These are phyloP conservation scores for Chlamydomonas incerta DNA, from an alignment of 139 green algal species.

Conservation along the genomic window DNA sequence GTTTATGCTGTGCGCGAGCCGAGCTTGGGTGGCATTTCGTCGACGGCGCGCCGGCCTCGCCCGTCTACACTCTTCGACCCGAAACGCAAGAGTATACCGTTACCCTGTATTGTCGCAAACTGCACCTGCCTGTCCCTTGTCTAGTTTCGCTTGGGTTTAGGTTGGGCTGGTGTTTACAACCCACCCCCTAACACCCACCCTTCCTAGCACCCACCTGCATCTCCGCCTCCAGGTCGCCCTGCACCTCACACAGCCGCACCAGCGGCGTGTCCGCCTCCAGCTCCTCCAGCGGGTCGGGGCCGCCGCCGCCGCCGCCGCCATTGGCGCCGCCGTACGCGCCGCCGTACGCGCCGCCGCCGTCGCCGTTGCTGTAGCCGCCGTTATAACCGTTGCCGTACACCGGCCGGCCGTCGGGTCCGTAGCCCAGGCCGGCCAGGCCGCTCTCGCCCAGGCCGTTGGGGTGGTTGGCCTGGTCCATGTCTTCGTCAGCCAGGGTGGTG, in stretches of 20 bases:
- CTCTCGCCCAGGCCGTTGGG: neutral
- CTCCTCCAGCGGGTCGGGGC: constrained; percentile 23
- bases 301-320: neutral
- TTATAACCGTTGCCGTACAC: neutral
- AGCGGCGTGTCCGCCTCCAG: constrained; percentile 33
- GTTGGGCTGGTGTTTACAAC: too few relatives aligned
- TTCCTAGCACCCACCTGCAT: neutral
- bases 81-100: too few relatives aligned
- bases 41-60: too few relatives aligned
- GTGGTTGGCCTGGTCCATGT: neutral
- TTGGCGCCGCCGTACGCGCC: neutral
- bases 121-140: too few relatives aligned
- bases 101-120: too few relatives aligned
- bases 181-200: too few relatives aligned
- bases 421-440: neutral
- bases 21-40: too few relatives aligned
- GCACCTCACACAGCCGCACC: constrained; percentile 23
- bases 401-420: neutral
- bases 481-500: constrained; percentile 25
- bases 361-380: neutral
- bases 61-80: too few relatives aligned
- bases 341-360: neutral
- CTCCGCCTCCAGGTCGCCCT: constrained; percentile 5
- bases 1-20: too few relatives aligned
- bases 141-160: too few relatives aligned